Evolutionary conservation across 208 protist genomes (phyloP).

Genomic region (Angomonas deanei): DNA sequence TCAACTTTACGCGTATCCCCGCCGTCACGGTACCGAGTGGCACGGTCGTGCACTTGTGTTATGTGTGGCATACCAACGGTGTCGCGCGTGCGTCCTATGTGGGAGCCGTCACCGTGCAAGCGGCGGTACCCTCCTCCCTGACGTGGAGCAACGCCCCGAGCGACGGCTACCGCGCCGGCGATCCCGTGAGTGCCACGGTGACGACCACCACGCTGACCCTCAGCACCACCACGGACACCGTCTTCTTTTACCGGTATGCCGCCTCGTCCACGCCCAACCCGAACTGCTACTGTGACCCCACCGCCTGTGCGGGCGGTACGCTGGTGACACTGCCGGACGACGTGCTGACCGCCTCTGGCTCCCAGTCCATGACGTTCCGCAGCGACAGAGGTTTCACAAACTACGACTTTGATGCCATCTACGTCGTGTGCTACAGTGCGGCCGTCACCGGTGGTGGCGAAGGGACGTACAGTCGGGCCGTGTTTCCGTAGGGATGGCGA

Average conservation of each 20-base stretch:
- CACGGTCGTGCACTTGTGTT: constrained; percentile 62
- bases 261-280: constrained; percentile 24
- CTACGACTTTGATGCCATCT: constrained; percentile 61
- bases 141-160: constrained; percentile 12
- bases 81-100: constrained; percentile 49
- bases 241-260: constrained; percentile 78
- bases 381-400: constrained; percentile 66
- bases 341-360: constrained; percentile 15
- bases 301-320: constrained; percentile 32
- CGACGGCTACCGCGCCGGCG: constrained; percentile 36
- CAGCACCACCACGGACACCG: constrained; percentile 29
- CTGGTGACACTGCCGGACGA: constrained; percentile 27
- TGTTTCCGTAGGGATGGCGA: constrained; percentile 53
- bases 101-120: constrained; percentile 27
- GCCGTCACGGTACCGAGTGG: constrained; percentile 17
- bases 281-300: constrained; percentile 75
- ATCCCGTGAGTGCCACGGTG: constrained; percentile 39
- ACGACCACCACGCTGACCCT: constrained; percentile 29
- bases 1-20: constrained; percentile 41
- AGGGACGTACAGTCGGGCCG: constrained; percentile 66
- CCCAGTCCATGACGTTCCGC: constrained; percentile 27
- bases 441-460: constrained; percentile 9
- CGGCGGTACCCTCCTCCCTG: constrained; percentile 41
- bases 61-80: constrained; percentile 40
- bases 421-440: constrained; percentile 72